A percentile compares a stretch with the other conserved stretches of the same genome.
These are phyloP conservation scores for Torulaspora microellipsoides DNA, from an alignment of 805 yeast species.

Conservation along the genomic window DNA sequence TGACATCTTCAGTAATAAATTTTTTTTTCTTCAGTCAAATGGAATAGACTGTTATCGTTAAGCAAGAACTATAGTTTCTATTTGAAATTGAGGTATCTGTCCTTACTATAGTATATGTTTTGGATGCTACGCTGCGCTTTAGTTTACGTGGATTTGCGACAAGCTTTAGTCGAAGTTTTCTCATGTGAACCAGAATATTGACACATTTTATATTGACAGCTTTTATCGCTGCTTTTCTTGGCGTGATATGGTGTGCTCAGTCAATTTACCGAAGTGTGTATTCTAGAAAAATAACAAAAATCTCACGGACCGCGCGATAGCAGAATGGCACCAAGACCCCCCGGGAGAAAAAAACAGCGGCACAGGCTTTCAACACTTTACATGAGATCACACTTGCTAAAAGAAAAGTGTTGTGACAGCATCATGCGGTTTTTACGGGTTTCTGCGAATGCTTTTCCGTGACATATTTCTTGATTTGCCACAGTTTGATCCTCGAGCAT, in stretches of 20 bases:
- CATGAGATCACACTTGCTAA: neutral
- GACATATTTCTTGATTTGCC: neutral
- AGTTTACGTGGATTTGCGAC: neutral
- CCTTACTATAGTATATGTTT: neutral
- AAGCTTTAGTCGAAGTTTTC: neutral
- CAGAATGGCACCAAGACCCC: neutral
- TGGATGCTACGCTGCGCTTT: neutral
- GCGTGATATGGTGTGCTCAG: neutral
- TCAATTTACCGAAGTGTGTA: neutral
- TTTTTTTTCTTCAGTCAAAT: no score
- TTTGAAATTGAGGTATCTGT: neutral
- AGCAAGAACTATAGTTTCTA: neutral
- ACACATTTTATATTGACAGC: slow-evolving; percentile 4
- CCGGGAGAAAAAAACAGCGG: neutral
- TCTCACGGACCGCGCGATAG: neutral
- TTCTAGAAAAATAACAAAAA: neutral
- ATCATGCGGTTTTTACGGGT: neutral
- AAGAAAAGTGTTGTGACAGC: neutral
- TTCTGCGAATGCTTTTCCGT: neutral
- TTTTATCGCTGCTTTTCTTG: slow-evolving; percentile 1
- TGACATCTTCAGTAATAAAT: slow-evolving; percentile 2
- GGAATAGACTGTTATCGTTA: neutral
- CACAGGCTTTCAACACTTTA: neutral
- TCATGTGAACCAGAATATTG: neutral
- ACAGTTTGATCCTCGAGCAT: neutral